Evolutionary conservation across 2,329 filamentous ascomycete species (phyloP), one percentile per base, ranked within the genome.

Genomic region (Scedosporium boydii): DNA sequence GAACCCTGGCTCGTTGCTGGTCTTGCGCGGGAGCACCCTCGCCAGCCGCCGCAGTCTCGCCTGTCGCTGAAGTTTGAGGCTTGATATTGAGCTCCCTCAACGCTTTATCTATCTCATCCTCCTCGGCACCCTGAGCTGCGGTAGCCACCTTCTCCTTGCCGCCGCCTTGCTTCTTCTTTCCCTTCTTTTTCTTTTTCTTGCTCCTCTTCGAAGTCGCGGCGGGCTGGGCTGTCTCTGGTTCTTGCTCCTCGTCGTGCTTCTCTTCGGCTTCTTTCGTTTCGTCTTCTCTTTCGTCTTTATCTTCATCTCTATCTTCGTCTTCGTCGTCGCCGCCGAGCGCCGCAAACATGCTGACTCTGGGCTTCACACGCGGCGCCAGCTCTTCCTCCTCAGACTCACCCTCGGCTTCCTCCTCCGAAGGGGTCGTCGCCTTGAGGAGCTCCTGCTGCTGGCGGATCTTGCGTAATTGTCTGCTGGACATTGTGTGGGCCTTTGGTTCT

Each of bases 71-170:
- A 1, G 23, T 41, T 26, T 6, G 18, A 23, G 41, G 57, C 58
- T 10, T 64, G 21, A 81, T 71, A 46, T 77, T 77, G 59, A 85
- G 74, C 65, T 82, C 78, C 62, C 76, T 73, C 46, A 86, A 74
- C 2, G 80, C 82, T 63, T 75, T 75, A 66, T 85, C 83, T 60
- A 86, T 85, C 65, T 86, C 83, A 63, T 85, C 82, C 23, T 78
- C 71, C 66, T 72, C 72, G 66, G 69, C 71, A 67, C 72, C 73
- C 6, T 4, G 34, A 16, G 21, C 4, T 21, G 18, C 16, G 9
- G 60, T 51, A 26, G 6, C 18, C 23, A 16, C 51, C 58, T 73
- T 72, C 67, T 74, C 66, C 59, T 68, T 68, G 62, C 72, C 73
- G 27, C 63, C 62, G 66, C 71, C 72, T 65, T 73, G 74, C 67